A percentile compares a stretch with the other conserved stretches of the same genome.
phyloP scores from a whole-genome alignment of 345 rosid species.

The Lenwebbia sp. region DNA sequence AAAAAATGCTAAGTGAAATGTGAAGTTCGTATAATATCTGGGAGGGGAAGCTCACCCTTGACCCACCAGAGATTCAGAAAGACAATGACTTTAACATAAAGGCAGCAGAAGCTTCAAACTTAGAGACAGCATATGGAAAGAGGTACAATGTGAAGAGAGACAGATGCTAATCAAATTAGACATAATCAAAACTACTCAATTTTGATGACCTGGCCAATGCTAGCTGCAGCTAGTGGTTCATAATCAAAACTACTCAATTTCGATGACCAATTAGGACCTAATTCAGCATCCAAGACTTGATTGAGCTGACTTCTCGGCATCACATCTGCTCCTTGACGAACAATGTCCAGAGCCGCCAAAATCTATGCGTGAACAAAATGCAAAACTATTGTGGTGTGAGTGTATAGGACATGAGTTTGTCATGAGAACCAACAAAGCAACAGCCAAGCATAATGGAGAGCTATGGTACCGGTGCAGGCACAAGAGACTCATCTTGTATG shows the following conservation, averaged over 20 bases:
- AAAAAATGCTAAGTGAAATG: background rate
- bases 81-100: background rate
- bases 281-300: slow-evolving; percentile 76
- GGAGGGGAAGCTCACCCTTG: background rate
- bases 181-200: background rate
- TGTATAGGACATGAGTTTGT: background rate
- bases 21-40: background rate
- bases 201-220: slow-evolving; percentile 84
- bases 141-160: background rate
- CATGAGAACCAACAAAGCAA: background rate
- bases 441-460: background rate
- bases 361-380: slow-evolving; percentile 29
- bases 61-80: background rate
- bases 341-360: slow-evolving; percentile 90
- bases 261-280: slow-evolving; percentile 78
- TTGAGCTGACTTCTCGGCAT: slow-evolving; percentile 92
- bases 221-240: slow-evolving; percentile 95
- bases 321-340: slow-evolving; percentile 99
- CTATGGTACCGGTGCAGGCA: slow-evolving; percentile 82
- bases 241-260: slow-evolving; percentile 84
- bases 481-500: slow-evolving; percentile 93
- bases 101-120: background rate
- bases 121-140: background rate
- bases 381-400: background rate
- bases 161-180: background rate